phyloP scores from a whole-genome alignment of 2,329 filamentous ascomycete species.

The Tolypocladium ophioglossoides region DNA sequence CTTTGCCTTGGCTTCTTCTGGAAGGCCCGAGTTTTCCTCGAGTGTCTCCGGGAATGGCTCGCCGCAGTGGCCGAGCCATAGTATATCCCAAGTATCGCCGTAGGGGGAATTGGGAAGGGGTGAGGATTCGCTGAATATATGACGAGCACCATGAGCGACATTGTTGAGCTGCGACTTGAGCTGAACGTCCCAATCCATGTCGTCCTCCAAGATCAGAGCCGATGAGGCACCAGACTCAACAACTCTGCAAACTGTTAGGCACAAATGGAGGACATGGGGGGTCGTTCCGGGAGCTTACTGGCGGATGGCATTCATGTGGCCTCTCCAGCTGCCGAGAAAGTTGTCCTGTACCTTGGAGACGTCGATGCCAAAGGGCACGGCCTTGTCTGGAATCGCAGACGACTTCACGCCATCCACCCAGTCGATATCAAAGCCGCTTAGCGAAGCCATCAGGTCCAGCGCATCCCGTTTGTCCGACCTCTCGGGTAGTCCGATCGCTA shows the following conservation, averaged over 20 bases:
- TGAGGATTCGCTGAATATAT: neutral
- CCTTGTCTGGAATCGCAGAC: conserved; percentile 23
- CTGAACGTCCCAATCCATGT: conserved; percentile 32
- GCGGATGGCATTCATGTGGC: conserved; percentile 25
- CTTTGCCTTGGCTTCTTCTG: conserved; percentile 1
- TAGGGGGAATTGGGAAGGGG: conserved; percentile 24
- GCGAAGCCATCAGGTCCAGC: conserved; percentile 32
- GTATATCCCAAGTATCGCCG: conserved; percentile 37
- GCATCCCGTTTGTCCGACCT: conserved; percentile 39
- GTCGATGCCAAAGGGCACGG: conserved; percentile 18
- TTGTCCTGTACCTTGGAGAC: conserved; percentile 14
- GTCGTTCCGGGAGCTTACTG: conserved; percentile 9
- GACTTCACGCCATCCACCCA: conserved; percentile 36
- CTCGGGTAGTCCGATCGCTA: conserved; percentile 38
- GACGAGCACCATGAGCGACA: conserved; percentile 3
- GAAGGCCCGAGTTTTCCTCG: conserved; percentile 9
- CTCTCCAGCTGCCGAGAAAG: conserved; percentile 31
- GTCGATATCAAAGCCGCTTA: conserved; percentile 32
- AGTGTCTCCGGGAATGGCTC: conserved; percentile 16
- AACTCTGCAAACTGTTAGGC: conserved; percentile 11
- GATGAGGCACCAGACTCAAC: conserved; percentile 21
- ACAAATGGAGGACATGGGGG: neutral
- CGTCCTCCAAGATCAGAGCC: conserved; percentile 32
- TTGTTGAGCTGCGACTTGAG: conserved; percentile 14
- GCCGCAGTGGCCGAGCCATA: conserved; percentile 39